phyloP scores from a whole-genome alignment of 2,329 filamentous ascomycete genomes.

The Fusarium chlamydosporum region DNA sequence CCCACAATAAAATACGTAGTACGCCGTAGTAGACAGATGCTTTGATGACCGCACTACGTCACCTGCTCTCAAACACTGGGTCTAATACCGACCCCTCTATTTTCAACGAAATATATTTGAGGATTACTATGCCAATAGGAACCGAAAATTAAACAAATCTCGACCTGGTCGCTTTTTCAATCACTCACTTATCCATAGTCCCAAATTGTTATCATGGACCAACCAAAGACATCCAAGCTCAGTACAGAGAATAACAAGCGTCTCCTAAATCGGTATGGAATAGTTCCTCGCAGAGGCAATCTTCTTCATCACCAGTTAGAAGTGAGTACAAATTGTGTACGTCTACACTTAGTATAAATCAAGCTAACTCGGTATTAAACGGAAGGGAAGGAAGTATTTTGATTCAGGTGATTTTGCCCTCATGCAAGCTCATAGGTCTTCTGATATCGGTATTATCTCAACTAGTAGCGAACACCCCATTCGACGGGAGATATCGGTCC shows the following conservation, averaged over 20 bases:
- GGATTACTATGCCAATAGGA: too few relatives aligned
- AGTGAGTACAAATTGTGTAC: constrained; percentile 9
- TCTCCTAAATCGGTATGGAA: constrained; percentile 19
- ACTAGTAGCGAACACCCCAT: constrained; percentile 39
- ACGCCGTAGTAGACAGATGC: too few relatives aligned
- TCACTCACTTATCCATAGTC: too few relatives aligned
- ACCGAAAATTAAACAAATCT: too few relatives aligned
- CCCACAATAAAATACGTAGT: too few relatives aligned
- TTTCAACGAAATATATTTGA: too few relatives aligned
- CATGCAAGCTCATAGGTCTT: constrained; percentile 31
- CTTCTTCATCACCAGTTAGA: constrained; percentile 43
- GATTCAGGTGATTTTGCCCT: constrained; percentile 47
- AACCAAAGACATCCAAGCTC: neutral
- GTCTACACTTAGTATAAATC: neutral
- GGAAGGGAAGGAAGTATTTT: constrained; percentile 43
- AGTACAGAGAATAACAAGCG: neutral
- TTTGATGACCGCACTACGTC: too few relatives aligned
- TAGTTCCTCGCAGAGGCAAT: constrained; percentile 18
- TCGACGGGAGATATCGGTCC: constrained; percentile 30
- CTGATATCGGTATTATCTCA: constrained; percentile 33
- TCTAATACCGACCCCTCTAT: too few relatives aligned
- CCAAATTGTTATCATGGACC: neutral
- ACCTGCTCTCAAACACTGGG: too few relatives aligned
- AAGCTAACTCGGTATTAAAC: neutral
- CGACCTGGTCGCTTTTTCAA: too few relatives aligned